A percentile compares a stretch with the other conserved stretches of the same genome.
Evolutionary conservation across 495 filamentous ascomycete species (phyloP).

Genomic region (Penicillium subrubescens): DNA sequence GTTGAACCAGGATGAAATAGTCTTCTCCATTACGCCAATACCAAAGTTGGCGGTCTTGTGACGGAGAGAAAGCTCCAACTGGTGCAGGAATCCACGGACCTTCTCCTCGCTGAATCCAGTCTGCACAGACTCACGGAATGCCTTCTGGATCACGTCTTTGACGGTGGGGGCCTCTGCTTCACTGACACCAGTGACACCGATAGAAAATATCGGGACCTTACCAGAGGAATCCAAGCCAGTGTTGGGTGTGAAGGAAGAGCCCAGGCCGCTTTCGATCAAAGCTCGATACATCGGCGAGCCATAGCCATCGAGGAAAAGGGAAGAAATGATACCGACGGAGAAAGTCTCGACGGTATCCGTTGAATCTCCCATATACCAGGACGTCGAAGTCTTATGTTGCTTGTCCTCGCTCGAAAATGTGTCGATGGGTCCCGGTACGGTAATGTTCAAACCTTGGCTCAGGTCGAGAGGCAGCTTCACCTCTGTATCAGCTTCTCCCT

Average conservation of each 20-base stretch:
- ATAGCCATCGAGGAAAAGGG: constrained; percentile 86
- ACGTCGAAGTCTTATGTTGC: constrained; percentile 90
- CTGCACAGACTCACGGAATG: constrained; percentile 62
- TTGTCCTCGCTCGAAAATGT: constrained; percentile 80
- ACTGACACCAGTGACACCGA: constrained; percentile 84
- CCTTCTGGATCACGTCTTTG: constrained; percentile 68
- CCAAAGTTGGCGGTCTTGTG: constrained; percentile 96
- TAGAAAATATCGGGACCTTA: constrained; percentile 78
- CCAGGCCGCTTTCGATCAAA: constrained; percentile 88
- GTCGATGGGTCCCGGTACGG: constrained; percentile 81
- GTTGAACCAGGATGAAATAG: constrained; percentile 92
- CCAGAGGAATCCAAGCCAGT: constrained; percentile 83
- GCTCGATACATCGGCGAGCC: constrained; percentile 90
- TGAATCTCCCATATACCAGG: constrained; percentile 86
- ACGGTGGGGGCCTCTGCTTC: constrained; percentile 76
- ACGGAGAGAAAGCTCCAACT: constrained; percentile 84
- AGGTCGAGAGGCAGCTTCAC: constrained; percentile 79
- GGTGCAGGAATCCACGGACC: constrained; percentile 90
- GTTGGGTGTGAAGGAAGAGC: constrained; percentile 91
- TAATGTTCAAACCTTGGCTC: constrained; percentile 61
- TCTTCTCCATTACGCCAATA: constrained; percentile 82
- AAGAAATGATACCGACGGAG: constrained; percentile 77
- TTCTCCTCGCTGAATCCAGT: constrained; percentile 87
- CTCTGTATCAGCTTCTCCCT: constrained; percentile 65
- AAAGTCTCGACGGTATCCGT: constrained; percentile 84